These are phyloP conservation scores for Sophora flavescens DNA, from an alignment of 306 rosid genomes.

Conservation along the genomic window DNA sequence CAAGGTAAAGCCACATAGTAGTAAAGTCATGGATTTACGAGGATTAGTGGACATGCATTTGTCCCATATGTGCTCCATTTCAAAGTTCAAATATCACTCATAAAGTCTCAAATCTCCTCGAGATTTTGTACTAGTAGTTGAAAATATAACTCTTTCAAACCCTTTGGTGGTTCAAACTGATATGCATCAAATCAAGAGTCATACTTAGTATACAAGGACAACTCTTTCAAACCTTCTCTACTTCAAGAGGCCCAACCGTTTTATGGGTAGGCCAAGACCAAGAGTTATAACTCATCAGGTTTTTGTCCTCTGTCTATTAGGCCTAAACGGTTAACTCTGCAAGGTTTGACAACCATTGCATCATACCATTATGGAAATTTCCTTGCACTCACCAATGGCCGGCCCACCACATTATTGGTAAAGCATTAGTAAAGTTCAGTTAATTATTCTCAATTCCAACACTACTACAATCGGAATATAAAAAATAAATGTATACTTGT, in stretches of 20 bases:
- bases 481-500: no score
- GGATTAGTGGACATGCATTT: no score
- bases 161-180: conserved; percentile 2
- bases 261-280: neutral
- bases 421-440: neutral
- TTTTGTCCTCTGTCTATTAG: conserved; percentile 4
- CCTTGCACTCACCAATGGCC: neutral
- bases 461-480: no score
- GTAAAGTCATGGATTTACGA: no score
- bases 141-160: neutral
- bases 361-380: conserved; percentile 17
- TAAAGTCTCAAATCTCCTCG: neutral
- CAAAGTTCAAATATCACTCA: neutral
- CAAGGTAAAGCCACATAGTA: no score
- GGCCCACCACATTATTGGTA: conserved; percentile 2
- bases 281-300: neutral
- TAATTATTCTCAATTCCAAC: no score
- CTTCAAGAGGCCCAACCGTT: neutral
- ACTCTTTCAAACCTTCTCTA: no score
- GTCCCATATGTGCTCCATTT: neutral
- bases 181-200: conserved; percentile 9
- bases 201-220: no score
- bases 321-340: neutral
- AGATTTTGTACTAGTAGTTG: neutral
- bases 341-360: conserved; percentile 25